Conservation (phyloP, 345 rosid species). For the Euphorbia peplus region DNA sequence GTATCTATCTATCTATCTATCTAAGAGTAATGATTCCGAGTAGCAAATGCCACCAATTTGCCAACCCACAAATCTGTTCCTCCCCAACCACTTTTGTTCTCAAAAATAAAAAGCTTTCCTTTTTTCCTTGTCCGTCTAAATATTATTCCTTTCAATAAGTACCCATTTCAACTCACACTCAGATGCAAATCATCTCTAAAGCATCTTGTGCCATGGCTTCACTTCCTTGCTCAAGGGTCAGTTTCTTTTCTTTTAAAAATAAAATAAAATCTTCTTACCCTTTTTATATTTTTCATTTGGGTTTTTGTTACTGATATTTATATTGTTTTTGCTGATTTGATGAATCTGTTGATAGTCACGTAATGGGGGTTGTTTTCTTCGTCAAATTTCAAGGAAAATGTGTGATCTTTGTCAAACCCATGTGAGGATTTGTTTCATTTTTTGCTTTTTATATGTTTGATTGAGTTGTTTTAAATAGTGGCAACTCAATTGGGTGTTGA, state of each 20-base stretch:
- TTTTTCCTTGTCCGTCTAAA: background rate
- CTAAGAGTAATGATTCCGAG: conserved; percentile 12
- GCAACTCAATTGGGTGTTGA: background rate
- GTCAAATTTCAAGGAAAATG: conserved; percentile 6
- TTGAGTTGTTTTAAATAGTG: background rate
- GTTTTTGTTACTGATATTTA: background rate
- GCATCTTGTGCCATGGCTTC: conserved; percentile 79
- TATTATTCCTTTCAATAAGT: conserved; percentile 8
- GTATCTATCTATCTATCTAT: too few species aligned
- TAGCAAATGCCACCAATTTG: conserved; percentile 18
- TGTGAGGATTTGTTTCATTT: conserved; percentile 11
- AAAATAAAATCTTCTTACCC: background rate
- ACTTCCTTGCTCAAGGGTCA: conserved; percentile 67
- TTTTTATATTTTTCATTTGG: background rate
- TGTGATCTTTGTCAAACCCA: conserved; percentile 6
- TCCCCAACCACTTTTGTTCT: background rate
- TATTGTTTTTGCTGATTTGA: background rate
- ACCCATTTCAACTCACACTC: conserved; percentile 17
- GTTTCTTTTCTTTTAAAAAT: background rate
- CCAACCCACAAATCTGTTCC: conserved; percentile 19
- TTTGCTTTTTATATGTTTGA: background rate
- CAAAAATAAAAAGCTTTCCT: background rate
- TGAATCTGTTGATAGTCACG: background rate
- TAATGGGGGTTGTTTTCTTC: background rate
- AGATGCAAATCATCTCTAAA: conserved; percentile 67